These are phyloP conservation scores for Scheffersomyces parashehatae DNA, from an alignment of 1,139 yeast genomes.

Conservation along the genomic window DNA sequence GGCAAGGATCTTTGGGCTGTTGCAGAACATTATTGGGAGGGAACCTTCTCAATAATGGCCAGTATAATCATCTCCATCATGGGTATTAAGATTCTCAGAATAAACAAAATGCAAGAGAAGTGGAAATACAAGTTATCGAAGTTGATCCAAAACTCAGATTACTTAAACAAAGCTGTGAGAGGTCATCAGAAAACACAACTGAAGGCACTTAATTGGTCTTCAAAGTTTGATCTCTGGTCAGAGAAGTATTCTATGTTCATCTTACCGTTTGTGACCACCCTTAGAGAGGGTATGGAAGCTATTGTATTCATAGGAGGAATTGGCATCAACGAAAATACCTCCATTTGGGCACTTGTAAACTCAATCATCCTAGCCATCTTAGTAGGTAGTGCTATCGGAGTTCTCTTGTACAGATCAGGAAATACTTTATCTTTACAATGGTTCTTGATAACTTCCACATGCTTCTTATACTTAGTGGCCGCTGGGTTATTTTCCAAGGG, in stretches of 20 bases:
- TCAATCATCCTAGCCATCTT: slow-evolving; percentile 32
- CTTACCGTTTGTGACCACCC: slow-evolving; percentile 46
- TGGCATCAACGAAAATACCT: slow-evolving; percentile 45
- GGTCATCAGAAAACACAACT: background rate
- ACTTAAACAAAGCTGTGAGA: slow-evolving; percentile 7
- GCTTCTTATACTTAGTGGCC: slow-evolving; percentile 45
- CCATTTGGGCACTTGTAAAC: slow-evolving; percentile 32
- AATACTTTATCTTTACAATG: slow-evolving; percentile 42
- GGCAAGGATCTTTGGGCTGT: slow-evolving; percentile 46
- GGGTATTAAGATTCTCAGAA: slow-evolving; percentile 46
- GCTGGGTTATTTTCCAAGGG: slow-evolving; percentile 50
- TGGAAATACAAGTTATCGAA: slow-evolving; percentile 69
- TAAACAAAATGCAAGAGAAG: slow-evolving; percentile 73
- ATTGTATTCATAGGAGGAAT: slow-evolving; percentile 50
- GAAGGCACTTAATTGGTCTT: background rate
- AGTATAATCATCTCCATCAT: slow-evolving; percentile 45
- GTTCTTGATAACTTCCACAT: slow-evolving; percentile 42
- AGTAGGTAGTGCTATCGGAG: slow-evolving; percentile 36
- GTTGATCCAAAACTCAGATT: slow-evolving; percentile 7
- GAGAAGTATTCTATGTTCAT: slow-evolving; percentile 43
- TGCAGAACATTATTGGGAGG: slow-evolving; percentile 52
- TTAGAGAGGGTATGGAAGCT: slow-evolving; percentile 52
- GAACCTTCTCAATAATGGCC: slow-evolving; percentile 44
- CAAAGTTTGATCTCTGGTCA: slow-evolving; percentile 6
- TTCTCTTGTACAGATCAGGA: slow-evolving; percentile 42